A percentile compares a stretch with the other conserved stretches of the same genome.
These are phyloP conservation scores for Stagonosporopsis chrysanthemi DNA, from an alignment of 2,329 filamentous ascomycete genomes.

Conservation along the genomic window DNA sequence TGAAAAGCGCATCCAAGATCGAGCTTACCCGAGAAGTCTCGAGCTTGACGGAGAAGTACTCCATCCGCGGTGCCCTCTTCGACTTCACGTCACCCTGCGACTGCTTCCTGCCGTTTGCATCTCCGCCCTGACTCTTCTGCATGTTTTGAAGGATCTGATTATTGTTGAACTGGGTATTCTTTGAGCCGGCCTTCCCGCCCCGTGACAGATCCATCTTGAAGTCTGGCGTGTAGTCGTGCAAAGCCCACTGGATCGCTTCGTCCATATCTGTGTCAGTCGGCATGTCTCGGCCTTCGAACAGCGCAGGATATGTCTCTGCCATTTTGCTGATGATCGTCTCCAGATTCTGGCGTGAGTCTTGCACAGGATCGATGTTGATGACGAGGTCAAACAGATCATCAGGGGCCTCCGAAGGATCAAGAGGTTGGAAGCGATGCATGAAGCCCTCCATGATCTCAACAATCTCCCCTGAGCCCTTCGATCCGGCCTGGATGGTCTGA, in stretches of 20 bases:
- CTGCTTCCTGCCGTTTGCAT: conserved; percentile 19
- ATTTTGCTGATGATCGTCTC: conserved; percentile 78
- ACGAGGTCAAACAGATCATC: conserved; percentile 84
- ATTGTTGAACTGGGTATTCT: conserved; percentile 43
- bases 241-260: conserved; percentile 75
- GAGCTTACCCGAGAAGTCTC: conserved; percentile 59
- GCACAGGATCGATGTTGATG: conserved; percentile 81
- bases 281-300: conserved; percentile 68
- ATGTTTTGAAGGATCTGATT: conserved; percentile 42
- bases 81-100: conserved; percentile 51
- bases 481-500: conserved; percentile 91
- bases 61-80: conserved; percentile 61
- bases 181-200: conserved; percentile 27
- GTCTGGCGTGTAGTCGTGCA: conserved; percentile 79
- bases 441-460: conserved; percentile 96
- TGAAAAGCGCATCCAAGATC: conserved; percentile 75
- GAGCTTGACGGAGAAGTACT: conserved; percentile 71
- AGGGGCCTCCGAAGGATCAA: conserved; percentile 71
- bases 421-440: conserved; percentile 81
- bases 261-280: conserved; percentile 80
- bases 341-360: conserved; percentile 83
- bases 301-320: conserved; percentile 77
- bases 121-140: conserved; percentile 37
- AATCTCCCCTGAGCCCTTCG: conserved; percentile 75
- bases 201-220: conserved; percentile 77